Evolutionary conservation across 78 protist genomes (phyloP), one percentile per base, ranked within the genome.

Genomic region (Parvularia atlantis): DNA sequence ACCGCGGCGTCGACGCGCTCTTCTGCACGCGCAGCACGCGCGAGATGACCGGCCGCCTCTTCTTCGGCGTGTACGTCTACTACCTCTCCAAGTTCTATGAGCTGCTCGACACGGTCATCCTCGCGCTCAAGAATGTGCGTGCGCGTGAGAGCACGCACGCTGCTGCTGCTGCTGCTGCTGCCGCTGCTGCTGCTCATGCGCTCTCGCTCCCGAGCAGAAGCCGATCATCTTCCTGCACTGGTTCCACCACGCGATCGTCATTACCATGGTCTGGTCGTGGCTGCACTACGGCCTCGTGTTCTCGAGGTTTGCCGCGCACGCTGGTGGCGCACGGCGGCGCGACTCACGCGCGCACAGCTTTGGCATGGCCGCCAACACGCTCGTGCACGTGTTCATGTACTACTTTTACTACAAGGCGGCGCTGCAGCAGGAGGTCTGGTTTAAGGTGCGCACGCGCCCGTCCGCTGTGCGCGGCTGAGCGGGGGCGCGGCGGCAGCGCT

Each of bases 351-450:
- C n/a, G n/a, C n/a, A n/a, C n/a, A n/a, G n/a, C n/a, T n/a, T 75
- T 44, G 86, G 86, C 36, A 48, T 75, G 68, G 35, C 54, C 54
- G 68, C 71, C 73, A 81, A 81, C 71, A 81, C 81, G 16, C 31
- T 74, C 1, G 86, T 81, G 36, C 86, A 81, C 64, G 72, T 81
- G 30, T 70, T 81, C 57, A 81, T 81, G 86, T 81, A 81, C 63
- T 75, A 74, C 39, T 81, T 75, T 62, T 81, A 81, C 44, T 62
- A 75, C 26, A 46, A 66, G 43, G 60, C 78, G 28, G 19, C 86
- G 33, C 44, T 59, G 31, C 65, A 70, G 10, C 33, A 44, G 48
- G 24, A 76, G 24, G 70, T 71, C 39, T 75, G 81, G 81, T 81
- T 69, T 66, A 81, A 81, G n/a, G n/a, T n/a, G n/a, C n/a, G n/a